Evolutionary conservation across 345 rosid species (phyloP), one percentile per base, ranked within the genome.

Genomic region (Brassica cretica): DNA sequence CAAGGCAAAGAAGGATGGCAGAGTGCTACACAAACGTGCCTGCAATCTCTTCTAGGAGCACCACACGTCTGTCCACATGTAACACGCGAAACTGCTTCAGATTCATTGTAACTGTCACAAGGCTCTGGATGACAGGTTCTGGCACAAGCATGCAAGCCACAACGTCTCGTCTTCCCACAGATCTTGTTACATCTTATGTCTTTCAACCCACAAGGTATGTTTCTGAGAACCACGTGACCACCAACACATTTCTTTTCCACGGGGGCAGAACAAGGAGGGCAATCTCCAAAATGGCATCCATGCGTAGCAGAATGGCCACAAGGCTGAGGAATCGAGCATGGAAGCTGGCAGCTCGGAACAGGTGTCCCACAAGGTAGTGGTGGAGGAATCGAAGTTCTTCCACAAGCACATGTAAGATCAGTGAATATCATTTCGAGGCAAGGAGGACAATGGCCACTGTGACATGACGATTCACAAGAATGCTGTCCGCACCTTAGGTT

Each of bases 11-110:
- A 84, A 72, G 98, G 99, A 76, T 95, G 99, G 79, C 97, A 95
- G n/a, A 77, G 72, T 11, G 94, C 89, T 60, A 82, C 77, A 80
- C 99, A 95, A 6, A 94, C 87, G 80, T 93, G 99, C 72, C 92
- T 86, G 81, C 99, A 95, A 66, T 95, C 97, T 78, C 91, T 89
- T 79, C 94, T 85, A 66, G 98, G 96, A 44, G 98, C 99, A 71
- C 98, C 92, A 70, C 99, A 95, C 25, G 81, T 84, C 87, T 95
- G 97, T 80, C 97, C 96, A 82, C 99, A 95, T 46, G 99, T 90
- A 70, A 86, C 83, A 80, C 79, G 88, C 18, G 37, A 30, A 65
- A 83, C 84, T 62, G 84, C 68, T 81, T 85, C 91, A 69, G 81
- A 63, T 37, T 78, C 82, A 37, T 35, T 33, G 64, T 30, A 72